Evolutionary conservation across 2,329 filamentous ascomycete genomes (phyloP), one percentile per base, ranked within the genome.

Genomic region (Metarhizium brunneum): DNA sequence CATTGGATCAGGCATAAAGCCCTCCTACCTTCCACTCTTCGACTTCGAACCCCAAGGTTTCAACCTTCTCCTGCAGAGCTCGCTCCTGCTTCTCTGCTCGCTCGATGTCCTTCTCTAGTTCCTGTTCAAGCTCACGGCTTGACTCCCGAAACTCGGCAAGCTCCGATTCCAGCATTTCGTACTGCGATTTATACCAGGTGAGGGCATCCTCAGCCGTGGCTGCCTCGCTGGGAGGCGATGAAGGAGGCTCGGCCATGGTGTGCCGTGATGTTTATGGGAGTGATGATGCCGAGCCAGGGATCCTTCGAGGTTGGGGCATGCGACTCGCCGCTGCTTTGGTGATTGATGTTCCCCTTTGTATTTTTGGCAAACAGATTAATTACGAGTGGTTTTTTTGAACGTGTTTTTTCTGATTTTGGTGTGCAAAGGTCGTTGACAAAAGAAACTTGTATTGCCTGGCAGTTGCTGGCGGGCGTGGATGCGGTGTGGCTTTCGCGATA

Each of bases 51-150:
- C 81, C 84, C 60, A 95, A 72, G 42, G 79, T 81, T 71, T 97
- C 92, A 1, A 90, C 87, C 75, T 92, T 95, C 70, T 95, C 87
- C 69, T 92, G 86, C 63, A 96, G 73, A 61, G 85, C 78, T 60
- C 91, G 83, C 74, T 97, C 92, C 64, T 91, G 84, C 76, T 95
- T 95, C 77, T 99, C 94, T 48, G 92, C 92, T 48, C 90, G 87
- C 65, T 97, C 92, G 56, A 99, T 86, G 69, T 99, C 94, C 76
- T 92, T 95, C 73, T 99, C 94, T 54, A 99, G 78, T 72, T 97
- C 94, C 50, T 87, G 84, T 72, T 99, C 94, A 35, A 99, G 81
- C 71, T 97, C 94, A 69, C 90, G 88, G 71, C 92, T 96, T 54
- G 91, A 96, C 56, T 90, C 81, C 67, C 96, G 90, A 70, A 99